Evolutionary conservation across 2,329 filamentous ascomycete species (phyloP), one percentile per base, ranked within the genome.

Genomic region (Clonostachys chloroleuca): DNA sequence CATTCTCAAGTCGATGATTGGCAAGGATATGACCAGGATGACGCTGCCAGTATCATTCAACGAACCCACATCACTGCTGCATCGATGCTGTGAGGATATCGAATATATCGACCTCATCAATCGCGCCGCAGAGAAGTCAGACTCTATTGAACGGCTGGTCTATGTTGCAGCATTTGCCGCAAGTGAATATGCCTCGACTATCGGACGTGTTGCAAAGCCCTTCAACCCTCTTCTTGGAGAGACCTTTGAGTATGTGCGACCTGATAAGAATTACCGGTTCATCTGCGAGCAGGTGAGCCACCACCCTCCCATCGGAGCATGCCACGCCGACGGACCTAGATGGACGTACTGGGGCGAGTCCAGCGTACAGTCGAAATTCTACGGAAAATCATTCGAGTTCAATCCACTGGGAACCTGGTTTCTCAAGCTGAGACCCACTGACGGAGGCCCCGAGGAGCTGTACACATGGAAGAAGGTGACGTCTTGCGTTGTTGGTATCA

Each of bases 21-120:
- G 94, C 53, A 97, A 99, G 66, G 94, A 99, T 62, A 97, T 99
- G 94, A 97, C 94, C 36, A 97, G 95, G 74, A 99, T 99, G 92
- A 97, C 94, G 1, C 73, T 99, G 17, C 94, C 94, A 0, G 94
- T 99, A 3, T 96, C 94, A 1, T 97, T 99, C 74, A 99, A 99
- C 68, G 94, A 99, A 67, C 94, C 94, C 1, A 99, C 94, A 0
- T 97, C 94, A 6, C 74, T 99, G 12, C 78, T 99, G 9, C 94
- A 97, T 66, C 89, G 94, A 62, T 92, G 95, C 40, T 90, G 89
- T 6, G 94, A 99, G 69, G 94, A 99, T 61, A 92, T 99, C 89
- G 94, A 99, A 67, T 99, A 99, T 61, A 88, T 89, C 0, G 90
- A 97, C 57, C 81, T 99, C 7, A 77, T 99, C 34, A 91, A 99